Evolutionary conservation across 1,139 yeast species (phyloP), one percentile per base, ranked within the genome.

Genomic region (Debaryomyces fabryi): DNA sequence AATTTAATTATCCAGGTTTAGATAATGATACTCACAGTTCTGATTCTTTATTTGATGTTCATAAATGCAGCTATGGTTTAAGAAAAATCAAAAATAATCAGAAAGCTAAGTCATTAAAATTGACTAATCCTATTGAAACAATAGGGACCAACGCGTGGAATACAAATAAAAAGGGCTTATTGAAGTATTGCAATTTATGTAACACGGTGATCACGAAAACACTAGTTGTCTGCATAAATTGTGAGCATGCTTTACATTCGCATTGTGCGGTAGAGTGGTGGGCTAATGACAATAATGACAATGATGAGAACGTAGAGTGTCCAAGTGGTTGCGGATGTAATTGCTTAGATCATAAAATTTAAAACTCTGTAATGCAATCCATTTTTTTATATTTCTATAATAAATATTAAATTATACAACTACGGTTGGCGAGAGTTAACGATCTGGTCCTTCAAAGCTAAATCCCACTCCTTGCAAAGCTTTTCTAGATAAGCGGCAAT

Each of bases 301-400:
- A 59, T 30, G 56, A 37, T 1, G 72, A 70, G 2, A 67, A 65
- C 13, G 58, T 58, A 39, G 90, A 86, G 57, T 92, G 98, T 65
- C 86, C 96, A 0, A 81, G 90, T 50, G 98, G 97, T 0, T 92
- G 98, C 69, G 97, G 97, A 0, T 92, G 98, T 60, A 57, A 65
- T 8, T 90, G 97, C 65, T 64, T 84, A 44, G 68, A 70, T 32
- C 53, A 53, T 53, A 60, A 49, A 46, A 49, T 48, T 37, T 58
- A 15, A 23, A 18, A 16, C 30, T 21, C 29, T 25, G 36, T 47
- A 39, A 30, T 10, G n/a, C n/a, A n/a, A n/a, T 21, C 24, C 8
- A 21, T 21, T 21, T 21, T 21, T 21, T 25, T n/a, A 30, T 42
- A 40, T 18, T 27, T 42, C 42, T 36, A 40, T 39, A 41, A 20